Base-by-base conservation (phyloP, 192 early-diverging fungal genomes). In the Funneliformis mosseae region DNA sequence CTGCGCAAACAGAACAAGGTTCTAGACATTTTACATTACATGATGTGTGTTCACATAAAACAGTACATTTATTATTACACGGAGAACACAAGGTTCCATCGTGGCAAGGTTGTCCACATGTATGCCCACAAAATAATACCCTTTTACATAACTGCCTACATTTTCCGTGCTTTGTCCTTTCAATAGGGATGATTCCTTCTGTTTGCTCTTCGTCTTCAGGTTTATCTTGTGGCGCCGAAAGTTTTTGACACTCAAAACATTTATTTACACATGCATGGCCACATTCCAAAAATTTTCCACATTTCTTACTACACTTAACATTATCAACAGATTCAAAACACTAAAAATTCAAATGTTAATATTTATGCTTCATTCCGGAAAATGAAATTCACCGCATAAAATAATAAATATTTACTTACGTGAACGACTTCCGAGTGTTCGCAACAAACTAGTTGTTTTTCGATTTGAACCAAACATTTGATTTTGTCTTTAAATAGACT, bases 1-100 rank as follows among this genome's bases (percentile, higher is more conserved):
- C 83, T 41, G 84, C 72, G 80, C 91, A 92, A 6, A 84, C 84
- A 25, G 70, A 48, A 80, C 89, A 91, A 4, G 83, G 41, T 8
- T 78, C 63, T 38, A 79, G 59, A 67, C 91, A 92, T 2, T 25
- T 23, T 18, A 77, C 59, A 9, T 72, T 23, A 72, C 91, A 92
- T 38, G 5, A 55, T 10, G 66, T 60, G 66, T 92, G 91, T 0
- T 41, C 7, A 61, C 91, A 92, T 7, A 18, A n/a, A 1, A 85
- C 67, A 7, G 50, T 78, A 48, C 90, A 91, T 3, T 2, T 12
- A 27, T 74, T 62, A 23, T 48, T 21, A 80, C 90, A 91, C 6
- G 86, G 83, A 18, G 87, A 86, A 70, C 78, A 79, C 8, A 16
- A 4, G n/a, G n/a, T 59, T 9, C 50, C 68, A 4, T 48, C 27